These are phyloP conservation scores for Verbena officinalis DNA, from an alignment of 257 asterid species.

Conservation along the genomic window DNA sequence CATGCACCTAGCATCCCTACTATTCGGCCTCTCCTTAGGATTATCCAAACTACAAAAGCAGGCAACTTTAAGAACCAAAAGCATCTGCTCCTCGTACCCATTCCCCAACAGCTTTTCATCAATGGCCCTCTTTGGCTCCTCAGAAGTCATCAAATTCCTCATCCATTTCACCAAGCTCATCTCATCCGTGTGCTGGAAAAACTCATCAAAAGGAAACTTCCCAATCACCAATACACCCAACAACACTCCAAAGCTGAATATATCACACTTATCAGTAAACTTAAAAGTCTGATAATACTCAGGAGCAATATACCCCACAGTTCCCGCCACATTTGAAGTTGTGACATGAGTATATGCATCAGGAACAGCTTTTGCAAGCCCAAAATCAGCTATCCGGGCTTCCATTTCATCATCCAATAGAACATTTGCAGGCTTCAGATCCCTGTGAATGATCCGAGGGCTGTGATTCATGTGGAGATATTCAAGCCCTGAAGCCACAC, in stretches of 20 bases:
- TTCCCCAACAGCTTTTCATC: slow-evolving; percentile 60
- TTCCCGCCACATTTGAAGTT: slow-evolving; percentile 76
- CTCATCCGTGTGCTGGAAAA: slow-evolving; percentile 74
- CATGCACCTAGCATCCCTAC: slow-evolving; percentile 77
- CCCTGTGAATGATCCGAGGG: slow-evolving; percentile 77
- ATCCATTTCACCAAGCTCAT: slow-evolving; percentile 76
- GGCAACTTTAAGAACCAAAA: slow-evolving; percentile 84
- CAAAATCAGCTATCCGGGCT: slow-evolving; percentile 83
- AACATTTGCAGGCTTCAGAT: slow-evolving; percentile 85
- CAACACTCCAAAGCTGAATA: slow-evolving; percentile 77
- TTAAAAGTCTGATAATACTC: slow-evolving; percentile 75
- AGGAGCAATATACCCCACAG: slow-evolving; percentile 82
- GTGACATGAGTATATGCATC: slow-evolving; percentile 66
- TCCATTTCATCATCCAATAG: slow-evolving; percentile 91
- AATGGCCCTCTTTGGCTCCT: slow-evolving; percentile 67
- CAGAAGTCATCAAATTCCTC: slow-evolving; percentile 84
- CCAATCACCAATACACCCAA: slow-evolving; percentile 67
- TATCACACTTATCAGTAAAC: slow-evolving; percentile 88
- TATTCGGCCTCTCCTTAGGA: slow-evolving; percentile 86
- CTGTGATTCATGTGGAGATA: slow-evolving; percentile 71
- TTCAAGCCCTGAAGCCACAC: slow-evolving; percentile 78
- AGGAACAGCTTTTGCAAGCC: slow-evolving; percentile 83
- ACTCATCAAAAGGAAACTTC: slow-evolving; percentile 74
- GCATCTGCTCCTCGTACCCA: slow-evolving; percentile 84
- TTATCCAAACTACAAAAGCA: slow-evolving; percentile 77